Conservation (phyloP, 176 grass and related monocot species). For the bread wheat (Triticum aestivum) region DNA sequence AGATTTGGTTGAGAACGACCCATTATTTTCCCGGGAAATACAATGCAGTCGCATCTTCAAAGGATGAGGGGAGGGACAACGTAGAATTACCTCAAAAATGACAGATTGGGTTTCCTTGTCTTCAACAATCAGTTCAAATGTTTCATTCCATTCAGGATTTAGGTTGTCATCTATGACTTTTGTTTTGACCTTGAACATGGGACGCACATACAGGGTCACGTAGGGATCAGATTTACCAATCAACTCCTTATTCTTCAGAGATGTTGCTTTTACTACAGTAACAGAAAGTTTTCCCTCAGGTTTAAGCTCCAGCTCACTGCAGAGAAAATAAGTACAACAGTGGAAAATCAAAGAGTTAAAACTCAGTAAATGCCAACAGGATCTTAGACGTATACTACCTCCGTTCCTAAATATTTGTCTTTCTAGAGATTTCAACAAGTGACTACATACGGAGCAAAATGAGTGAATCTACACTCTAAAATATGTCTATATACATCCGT, state of each 20-base stretch:
- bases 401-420: too few species aligned
- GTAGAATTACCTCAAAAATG: constrained; percentile 73
- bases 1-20: too few species aligned
- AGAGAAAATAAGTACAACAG: constrained; percentile 19
- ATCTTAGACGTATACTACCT: background rate
- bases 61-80: background rate
- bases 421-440: too few species aligned
- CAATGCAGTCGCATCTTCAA: background rate
- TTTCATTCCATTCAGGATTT: constrained; percentile 93
- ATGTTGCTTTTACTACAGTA: constrained; percentile 71
- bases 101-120: constrained; percentile 97
- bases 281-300: constrained; percentile 76
- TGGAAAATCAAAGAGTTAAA: constrained; percentile 21
- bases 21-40: too few species aligned
- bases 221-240: constrained; percentile 99
- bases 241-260: constrained; percentile 72
- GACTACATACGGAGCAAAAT: too few species aligned
- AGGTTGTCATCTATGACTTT: constrained; percentile 75
- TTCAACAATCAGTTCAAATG: constrained; percentile 79
- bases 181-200: constrained; percentile 95
- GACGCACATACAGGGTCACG: constrained; percentile 71
- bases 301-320: constrained; percentile 92
- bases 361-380: constrained; percentile 2
- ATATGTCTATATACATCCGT: too few species aligned
- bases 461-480: too few species aligned